Evolutionary conservation across 441 rosid species (phyloP).

Genomic region (Gossypium lobatum): DNA sequence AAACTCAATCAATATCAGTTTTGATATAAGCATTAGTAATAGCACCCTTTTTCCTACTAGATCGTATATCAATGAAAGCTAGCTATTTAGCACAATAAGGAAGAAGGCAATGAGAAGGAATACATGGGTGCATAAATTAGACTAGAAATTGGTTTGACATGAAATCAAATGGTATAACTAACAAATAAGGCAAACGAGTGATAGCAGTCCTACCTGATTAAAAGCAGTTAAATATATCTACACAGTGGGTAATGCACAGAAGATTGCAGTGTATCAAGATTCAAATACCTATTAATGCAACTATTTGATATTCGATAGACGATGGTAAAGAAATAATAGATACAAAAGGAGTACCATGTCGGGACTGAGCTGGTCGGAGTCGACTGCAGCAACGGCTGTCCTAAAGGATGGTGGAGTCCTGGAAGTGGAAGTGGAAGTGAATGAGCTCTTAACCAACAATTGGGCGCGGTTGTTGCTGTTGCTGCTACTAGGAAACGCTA

Average conservation of each 20-base stretch:
- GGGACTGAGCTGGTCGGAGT: conserved; percentile 37
- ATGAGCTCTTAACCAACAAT: not conserved
- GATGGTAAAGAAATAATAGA: not conserved
- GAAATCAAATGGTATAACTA: too few relatives aligned
- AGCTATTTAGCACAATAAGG: not conserved
- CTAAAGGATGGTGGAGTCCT: conserved; percentile 29
- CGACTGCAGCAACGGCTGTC: conserved; percentile 39
- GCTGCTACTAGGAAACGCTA: not conserved
- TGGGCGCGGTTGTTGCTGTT: not conserved
- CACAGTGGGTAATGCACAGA: not conserved
- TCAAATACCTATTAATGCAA: not conserved
- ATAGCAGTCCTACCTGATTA: too few relatives aligned
- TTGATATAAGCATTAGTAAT: not conserved
- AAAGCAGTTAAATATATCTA: too few relatives aligned
- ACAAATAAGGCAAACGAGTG: too few relatives aligned
- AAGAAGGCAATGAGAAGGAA: not conserved
- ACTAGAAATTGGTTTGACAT: not conserved
- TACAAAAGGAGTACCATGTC: conserved; percentile 27
- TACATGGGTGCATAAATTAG: not conserved
- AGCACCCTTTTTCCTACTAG: not conserved
- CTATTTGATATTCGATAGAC: not conserved
- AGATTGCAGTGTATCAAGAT: not conserved
- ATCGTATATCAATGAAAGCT: not conserved
- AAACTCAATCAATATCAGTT: too few relatives aligned
- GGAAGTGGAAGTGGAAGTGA: conserved; percentile 1